These are phyloP conservation scores for Combretum micranthum DNA, from an alignment of 345 rosid genomes.

Conservation along the genomic window DNA sequence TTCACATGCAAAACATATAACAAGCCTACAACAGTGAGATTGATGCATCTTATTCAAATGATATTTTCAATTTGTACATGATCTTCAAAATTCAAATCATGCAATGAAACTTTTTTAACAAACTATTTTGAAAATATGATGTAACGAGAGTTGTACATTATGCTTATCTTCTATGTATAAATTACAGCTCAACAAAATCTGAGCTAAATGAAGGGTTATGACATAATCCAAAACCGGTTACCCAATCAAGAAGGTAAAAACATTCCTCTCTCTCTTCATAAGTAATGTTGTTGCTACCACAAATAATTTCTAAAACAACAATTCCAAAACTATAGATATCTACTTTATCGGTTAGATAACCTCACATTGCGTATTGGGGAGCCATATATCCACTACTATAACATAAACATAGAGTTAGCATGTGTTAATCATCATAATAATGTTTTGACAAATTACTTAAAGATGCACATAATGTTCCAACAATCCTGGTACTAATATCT, in stretches of 20 bases:
- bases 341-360: conserved; percentile 22
- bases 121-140: too few species aligned
- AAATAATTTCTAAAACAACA: conserved; percentile 18
- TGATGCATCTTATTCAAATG: too few species aligned
- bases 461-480: conserved; percentile 24
- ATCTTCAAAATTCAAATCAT: too few species aligned
- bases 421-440: not conserved
- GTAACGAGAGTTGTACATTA: too few species aligned
- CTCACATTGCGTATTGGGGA: conserved; percentile 26
- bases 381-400: conserved; percentile 9
- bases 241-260: conserved; percentile 3
- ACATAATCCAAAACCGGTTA: not conserved
- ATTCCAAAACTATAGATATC: conserved; percentile 2
- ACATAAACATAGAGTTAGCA: not conserved
- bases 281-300: conserved; percentile 7
- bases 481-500: conserved; percentile 57
- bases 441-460: not conserved
- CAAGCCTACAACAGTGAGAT: too few species aligned
- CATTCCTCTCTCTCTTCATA: not conserved
- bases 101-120: too few species aligned
- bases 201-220: too few species aligned
- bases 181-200: too few species aligned
- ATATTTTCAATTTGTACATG: too few species aligned
- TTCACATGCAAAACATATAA: too few species aligned
- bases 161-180: too few species aligned